phyloP scores from a whole-genome alignment of 2,329 filamentous ascomycete species.

The Penicillium griseofulvum region DNA sequence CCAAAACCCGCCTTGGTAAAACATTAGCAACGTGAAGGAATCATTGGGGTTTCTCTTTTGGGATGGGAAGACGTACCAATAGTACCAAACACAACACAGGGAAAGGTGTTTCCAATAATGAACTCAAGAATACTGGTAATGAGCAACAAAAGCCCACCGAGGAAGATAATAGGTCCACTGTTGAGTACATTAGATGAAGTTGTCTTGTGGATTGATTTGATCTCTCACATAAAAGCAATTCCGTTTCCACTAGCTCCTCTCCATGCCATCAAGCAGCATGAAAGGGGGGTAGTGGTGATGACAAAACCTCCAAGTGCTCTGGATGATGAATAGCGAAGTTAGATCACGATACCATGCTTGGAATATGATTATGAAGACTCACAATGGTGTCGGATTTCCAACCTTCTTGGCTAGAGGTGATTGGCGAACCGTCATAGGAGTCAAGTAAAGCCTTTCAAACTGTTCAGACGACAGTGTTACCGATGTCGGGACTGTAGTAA shows the following conservation, averaged over 20 bases:
- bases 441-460: slow-evolving; percentile 36
- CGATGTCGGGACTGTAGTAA: slow-evolving; percentile 18
- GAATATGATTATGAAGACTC: neutral
- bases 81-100: slow-evolving; percentile 56
- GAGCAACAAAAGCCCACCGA: slow-evolving; percentile 55
- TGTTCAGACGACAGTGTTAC: slow-evolving; percentile 34
- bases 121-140: slow-evolving; percentile 56
- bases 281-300: slow-evolving; percentile 25
- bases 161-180: slow-evolving; percentile 52
- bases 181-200: neutral
- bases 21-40: neutral
- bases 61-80: slow-evolving; percentile 40
- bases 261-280: slow-evolving; percentile 30
- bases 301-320: slow-evolving; percentile 29
- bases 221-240: slow-evolving; percentile 25
- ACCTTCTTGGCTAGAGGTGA: slow-evolving; percentile 29
- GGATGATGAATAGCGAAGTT: neutral
- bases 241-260: slow-evolving; percentile 26
- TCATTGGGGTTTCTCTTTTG: neutral
- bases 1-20: slow-evolving; percentile 50
- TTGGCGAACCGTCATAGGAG: slow-evolving; percentile 33
- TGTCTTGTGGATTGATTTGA: neutral
- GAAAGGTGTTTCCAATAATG: slow-evolving; percentile 59
- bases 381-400: slow-evolving; percentile 38
- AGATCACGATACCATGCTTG: neutral